These are phyloP conservation scores for Trypanosoma congolense DNA, from an alignment of 208 protist species.

Conservation along the genomic window DNA sequence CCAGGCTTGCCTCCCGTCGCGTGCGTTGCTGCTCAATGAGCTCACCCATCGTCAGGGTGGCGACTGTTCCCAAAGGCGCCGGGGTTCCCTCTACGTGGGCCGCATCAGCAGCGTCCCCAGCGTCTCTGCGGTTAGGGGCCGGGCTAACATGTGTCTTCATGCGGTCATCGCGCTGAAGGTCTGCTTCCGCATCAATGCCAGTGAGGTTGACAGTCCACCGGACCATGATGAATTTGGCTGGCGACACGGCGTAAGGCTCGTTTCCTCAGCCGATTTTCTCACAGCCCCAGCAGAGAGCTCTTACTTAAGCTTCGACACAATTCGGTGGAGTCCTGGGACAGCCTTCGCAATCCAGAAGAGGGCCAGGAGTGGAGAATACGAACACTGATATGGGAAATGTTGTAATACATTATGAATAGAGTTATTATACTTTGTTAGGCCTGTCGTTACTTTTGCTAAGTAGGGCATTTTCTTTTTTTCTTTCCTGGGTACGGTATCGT, in stretches of 20 bases:
- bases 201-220: conserved; percentile 77
- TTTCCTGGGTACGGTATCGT: no score
- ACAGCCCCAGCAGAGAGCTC: no score
- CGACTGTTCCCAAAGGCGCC: conserved; percentile 42
- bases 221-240: conserved; percentile 38
- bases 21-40: conserved; percentile 29
- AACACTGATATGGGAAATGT: no score
- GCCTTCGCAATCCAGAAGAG: no score
- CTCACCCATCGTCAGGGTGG: conserved; percentile 37
- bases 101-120: conserved; percentile 11
- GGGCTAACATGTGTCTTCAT: conserved; percentile 32
- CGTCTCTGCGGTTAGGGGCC: conserved; percentile 16
- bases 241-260: neutral
- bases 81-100: conserved; percentile 9
- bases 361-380: no score
- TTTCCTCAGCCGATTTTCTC: neutral
- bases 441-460: no score
- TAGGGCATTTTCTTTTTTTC: no score
- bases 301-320: no score
- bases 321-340: no score
- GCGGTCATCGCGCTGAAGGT: conserved; percentile 51
- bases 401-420: no score
- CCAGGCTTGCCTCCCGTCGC: conserved; percentile 15
- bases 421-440: no score
- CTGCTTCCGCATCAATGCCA: conserved; percentile 69